phyloP scores from a whole-genome alignment of 192 early-diverging fungal genomes.

The Phlyctochytrium planicorne region DNA sequence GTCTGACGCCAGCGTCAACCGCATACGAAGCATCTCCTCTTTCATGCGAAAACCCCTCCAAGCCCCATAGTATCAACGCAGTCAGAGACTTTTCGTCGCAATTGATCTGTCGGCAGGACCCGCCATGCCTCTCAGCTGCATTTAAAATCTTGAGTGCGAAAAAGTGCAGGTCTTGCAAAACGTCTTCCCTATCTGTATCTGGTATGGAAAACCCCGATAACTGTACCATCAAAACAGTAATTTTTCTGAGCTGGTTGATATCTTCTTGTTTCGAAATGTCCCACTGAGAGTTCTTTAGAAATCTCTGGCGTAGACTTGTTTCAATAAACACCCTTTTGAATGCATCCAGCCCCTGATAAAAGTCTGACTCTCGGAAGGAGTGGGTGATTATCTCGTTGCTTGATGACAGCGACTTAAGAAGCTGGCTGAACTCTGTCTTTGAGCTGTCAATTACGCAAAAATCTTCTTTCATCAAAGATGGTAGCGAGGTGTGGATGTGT shows the following conservation, averaged over 20 bases:
- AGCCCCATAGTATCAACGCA: slow-evolving; percentile 24
- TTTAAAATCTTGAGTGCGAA: slow-evolving; percentile 10
- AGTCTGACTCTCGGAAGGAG: slow-evolving; percentile 2
- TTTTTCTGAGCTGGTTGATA: slow-evolving; percentile 17
- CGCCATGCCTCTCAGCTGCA: slow-evolving; percentile 11
- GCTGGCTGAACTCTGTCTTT: no score
- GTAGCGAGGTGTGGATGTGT: no score
- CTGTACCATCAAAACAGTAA: slow-evolving; percentile 20
- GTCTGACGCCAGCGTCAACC: slow-evolving; percentile 15
- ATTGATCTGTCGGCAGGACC: slow-evolving; percentile 24
- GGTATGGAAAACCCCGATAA: slow-evolving; percentile 12
- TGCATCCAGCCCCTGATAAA: background rate
- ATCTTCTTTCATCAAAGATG: no score
- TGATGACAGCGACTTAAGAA: no score
- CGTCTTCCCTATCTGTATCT: slow-evolving; percentile 11
- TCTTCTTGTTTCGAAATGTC: slow-evolving; percentile 9
- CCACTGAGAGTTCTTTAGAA: slow-evolving; percentile 6
- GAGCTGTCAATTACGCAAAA: no score
- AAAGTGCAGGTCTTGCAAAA: background rate
- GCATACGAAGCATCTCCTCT: slow-evolving; percentile 20
- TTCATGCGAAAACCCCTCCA: slow-evolving; percentile 30
- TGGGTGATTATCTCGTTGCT: no score
- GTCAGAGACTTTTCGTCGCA: slow-evolving; percentile 30
- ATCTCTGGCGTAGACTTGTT: no score
- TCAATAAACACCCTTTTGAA: slow-evolving; percentile 8